Evolutionary conservation across 2,329 filamentous ascomycete species (phyloP), one percentile per base, ranked within the genome.

Genomic region (Colletotrichum plurivorum): DNA sequence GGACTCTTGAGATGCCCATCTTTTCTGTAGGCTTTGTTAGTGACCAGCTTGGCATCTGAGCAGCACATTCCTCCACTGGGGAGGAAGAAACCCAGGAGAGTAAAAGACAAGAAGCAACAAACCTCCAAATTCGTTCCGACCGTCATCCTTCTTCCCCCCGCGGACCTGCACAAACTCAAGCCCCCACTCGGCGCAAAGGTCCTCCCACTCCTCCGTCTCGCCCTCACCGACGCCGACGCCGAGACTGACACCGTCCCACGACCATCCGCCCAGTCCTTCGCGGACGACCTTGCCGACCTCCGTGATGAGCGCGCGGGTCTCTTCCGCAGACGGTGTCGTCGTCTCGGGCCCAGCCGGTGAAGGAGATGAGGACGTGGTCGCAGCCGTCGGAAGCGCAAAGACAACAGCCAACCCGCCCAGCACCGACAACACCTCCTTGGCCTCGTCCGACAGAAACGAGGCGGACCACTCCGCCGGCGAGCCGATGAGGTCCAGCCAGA

Each of bases 401-500:
- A 87, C 84, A 7, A 88, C 78, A 3, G 92, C 78, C n/a, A 92
- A 75, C 0, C 85, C 89, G 18, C 89, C 90, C 9, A 93, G 80
- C 1, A 87, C 90, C 0, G 79, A 79, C 3, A 92, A 84, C 0
- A 93, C 90, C 76, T 92, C 90, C 63, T 80, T 82, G 0, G 90
- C 90, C 74, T 92, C 90, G 0, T 84, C 78, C 0, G 86, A 84
- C 1, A 91, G 83, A 73, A 92, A 92, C 0, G 87, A 85, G 2
- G 77, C 76, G 0, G 87, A 81, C 90, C 90, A 92, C 43, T 87
- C 84, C 3, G 75, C 63, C 0, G 86, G 83, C 5, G 82, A 79
- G 6, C 82, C 74, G 67, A 90, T 83, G 53, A 90, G 82, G 74
- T 93, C 90, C n/a, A 92, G 83, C 90, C 90, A 93, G 72, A 92